Evolutionary conservation across 176 grass and related monocot species (phyloP).

Genomic region (Elymus sibiricus): DNA sequence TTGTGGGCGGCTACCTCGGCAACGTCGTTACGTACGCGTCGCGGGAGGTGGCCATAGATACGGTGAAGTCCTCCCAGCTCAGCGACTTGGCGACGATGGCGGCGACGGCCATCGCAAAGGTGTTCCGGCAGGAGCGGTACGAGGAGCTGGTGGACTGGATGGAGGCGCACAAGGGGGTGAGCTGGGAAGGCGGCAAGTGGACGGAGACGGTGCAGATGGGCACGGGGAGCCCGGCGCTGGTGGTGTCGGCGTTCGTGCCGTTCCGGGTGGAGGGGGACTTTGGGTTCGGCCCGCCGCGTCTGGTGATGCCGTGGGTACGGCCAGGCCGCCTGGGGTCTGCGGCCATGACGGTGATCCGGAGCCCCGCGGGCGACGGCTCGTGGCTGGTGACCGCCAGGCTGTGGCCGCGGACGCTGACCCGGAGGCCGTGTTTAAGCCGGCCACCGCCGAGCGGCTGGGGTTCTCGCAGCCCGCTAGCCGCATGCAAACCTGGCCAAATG

Average conservation of each 20-base stretch:
- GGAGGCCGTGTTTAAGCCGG: constrained; percentile 43
- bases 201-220: constrained; percentile 58
- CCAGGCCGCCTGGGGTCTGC: constrained; percentile 39
- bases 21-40: constrained; percentile 64
- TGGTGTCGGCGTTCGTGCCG: constrained; percentile 46
- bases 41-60: constrained; percentile 18
- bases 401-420: constrained; percentile 51
- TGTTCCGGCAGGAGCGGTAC: constrained; percentile 44
- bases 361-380: constrained; percentile 49
- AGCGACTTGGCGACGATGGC: constrained; percentile 32
- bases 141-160: constrained; percentile 83
- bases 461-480: too few species aligned
- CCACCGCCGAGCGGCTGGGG: constrained; percentile 38
- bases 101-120: constrained; percentile 35
- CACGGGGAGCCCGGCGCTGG: constrained; percentile 45
- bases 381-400: constrained; percentile 45
- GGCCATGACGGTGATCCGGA: constrained; percentile 31
- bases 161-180: constrained; percentile 43
- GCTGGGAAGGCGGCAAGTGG: constrained; percentile 43
- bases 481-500: not conserved
- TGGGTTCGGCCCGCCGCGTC: constrained; percentile 43
- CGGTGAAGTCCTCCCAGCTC: constrained; percentile 17
- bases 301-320: constrained; percentile 50
- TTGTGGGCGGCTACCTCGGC: constrained; percentile 39
- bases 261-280: constrained; percentile 55